Conservation (phyloP, 2,329 filamentous ascomycete species). For the Hirsutella rhossiliensis region DNA sequence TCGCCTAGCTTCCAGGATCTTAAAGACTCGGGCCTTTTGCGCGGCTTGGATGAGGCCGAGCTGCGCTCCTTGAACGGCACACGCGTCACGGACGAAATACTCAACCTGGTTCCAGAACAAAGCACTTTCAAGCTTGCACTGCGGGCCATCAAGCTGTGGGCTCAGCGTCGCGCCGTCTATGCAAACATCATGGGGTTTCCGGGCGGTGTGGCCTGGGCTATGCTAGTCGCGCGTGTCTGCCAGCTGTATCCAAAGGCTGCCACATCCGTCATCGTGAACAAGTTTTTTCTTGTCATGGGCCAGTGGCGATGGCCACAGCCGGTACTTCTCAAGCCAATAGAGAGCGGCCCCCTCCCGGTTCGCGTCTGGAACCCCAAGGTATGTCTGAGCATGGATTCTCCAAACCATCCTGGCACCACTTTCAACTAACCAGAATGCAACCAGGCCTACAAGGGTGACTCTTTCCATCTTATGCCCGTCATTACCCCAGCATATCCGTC, state of each 20-base stretch:
- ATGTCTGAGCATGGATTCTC: constrained; percentile 11
- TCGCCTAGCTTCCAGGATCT: constrained; percentile 56
- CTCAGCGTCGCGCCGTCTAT: constrained; percentile 82
- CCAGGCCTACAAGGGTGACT: constrained; percentile 66
- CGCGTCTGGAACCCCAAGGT: constrained; percentile 92
- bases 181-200: constrained; percentile 95
- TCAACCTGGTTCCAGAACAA: constrained; percentile 77
- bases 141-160: constrained; percentile 92
- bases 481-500: constrained; percentile 96
- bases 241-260: constrained; percentile 92
- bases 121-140: constrained; percentile 83
- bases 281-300: constrained; percentile 88
- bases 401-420: not conserved
- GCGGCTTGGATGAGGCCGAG: constrained; percentile 77
- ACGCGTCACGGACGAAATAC: constrained; percentile 84
- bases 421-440: constrained; percentile 5
- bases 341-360: constrained; percentile 68
- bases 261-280: constrained; percentile 75
- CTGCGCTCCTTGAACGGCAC: constrained; percentile 88
- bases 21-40: constrained; percentile 72
- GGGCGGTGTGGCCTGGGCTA: constrained; percentile 94
- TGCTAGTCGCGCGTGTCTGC: constrained; percentile 91
- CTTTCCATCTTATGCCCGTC: constrained; percentile 88
- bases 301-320: constrained; percentile 92
- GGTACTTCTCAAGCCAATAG: constrained; percentile 80